Evolutionary conservation across 768 basidiomycete genomes (phyloP).

Genomic region (Mycena chlorophos): DNA sequence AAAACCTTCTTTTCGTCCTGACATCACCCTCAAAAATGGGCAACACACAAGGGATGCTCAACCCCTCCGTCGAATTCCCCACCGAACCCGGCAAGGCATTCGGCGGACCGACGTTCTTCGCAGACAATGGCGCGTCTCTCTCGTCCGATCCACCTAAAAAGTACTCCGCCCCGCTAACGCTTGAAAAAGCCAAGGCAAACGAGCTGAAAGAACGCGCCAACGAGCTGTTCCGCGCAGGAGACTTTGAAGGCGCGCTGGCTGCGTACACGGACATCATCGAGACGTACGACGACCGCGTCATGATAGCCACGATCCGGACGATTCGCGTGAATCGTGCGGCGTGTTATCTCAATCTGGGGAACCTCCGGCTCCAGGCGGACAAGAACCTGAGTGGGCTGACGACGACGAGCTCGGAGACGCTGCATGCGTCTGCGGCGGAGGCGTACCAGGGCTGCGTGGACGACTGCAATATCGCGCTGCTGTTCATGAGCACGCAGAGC

Average conservation of each 20-base stretch:
- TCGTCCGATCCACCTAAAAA: not conserved
- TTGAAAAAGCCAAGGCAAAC: conserved; percentile 12
- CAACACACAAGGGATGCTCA: not conserved
- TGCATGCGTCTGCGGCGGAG: not conserved
- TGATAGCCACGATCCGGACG: conserved; percentile 9
- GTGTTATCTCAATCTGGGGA: conserved; percentile 15
- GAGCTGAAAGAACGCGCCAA: conserved; percentile 18
- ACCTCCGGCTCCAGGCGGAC: not conserved
- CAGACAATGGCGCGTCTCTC: not conserved
- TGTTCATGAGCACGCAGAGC: not conserved
- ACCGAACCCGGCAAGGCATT: not conserved
- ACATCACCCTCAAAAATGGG: not conserved
- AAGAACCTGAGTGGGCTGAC: not conserved
- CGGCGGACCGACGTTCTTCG: not conserved
- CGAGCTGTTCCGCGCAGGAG: conserved; percentile 7
- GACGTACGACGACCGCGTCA: conserved; percentile 14
- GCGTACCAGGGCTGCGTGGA: conserved; percentile 16
- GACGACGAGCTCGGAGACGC: not conserved
- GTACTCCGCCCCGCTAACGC: not conserved
- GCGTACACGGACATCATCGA: conserved; percentile 12
- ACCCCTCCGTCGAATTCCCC: not conserved
- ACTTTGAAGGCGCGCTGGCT: conserved; percentile 11
- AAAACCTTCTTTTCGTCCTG: not conserved
- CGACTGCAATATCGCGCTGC: conserved; percentile 12
- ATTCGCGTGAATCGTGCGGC: conserved; percentile 16